A percentile compares a stretch with the other conserved stretches of the same genome.
Evolutionary conservation across 208 protist genomes (phyloP).

Genomic region (Herpetomonas samuelpessoai): DNA sequence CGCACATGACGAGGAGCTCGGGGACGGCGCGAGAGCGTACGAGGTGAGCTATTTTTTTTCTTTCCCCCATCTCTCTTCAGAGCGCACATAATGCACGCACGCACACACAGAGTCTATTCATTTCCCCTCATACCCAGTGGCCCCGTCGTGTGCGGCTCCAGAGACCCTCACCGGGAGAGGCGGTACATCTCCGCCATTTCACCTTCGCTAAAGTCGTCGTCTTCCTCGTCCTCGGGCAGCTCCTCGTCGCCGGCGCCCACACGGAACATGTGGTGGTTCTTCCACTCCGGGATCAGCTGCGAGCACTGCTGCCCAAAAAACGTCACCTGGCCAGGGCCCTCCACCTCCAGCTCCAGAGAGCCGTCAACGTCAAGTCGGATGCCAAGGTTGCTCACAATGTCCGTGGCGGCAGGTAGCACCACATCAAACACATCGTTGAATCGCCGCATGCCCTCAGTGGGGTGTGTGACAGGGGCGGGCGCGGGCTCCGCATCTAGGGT

Average conservation of each 20-base stretch:
- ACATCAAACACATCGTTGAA: conserved; percentile 3
- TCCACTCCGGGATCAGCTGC: conserved; percentile 54
- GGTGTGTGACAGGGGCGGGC: background rate
- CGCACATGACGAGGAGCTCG: too few species aligned
- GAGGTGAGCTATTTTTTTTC: too few species aligned
- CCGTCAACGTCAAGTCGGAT: conserved; percentile 77
- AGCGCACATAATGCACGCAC: background rate
- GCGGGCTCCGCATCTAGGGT: background rate
- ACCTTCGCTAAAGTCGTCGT: conserved; percentile 22
- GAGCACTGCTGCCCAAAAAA: conserved; percentile 74
- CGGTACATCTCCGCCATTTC: conserved; percentile 45
- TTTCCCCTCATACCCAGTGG: too few species aligned
- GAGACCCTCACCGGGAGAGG: conserved; percentile 15
- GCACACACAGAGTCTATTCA: background rate
- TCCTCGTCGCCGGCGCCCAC: conserved; percentile 43
- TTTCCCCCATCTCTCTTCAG: too few species aligned
- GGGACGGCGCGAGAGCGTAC: too few species aligned
- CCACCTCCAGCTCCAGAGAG: conserved; percentile 56
- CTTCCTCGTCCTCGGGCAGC: conserved; percentile 26
- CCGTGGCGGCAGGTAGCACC: conserved; percentile 14
- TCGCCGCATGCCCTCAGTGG: background rate
- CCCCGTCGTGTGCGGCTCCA: too few species aligned
- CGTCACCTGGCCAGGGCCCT: conserved; percentile 64
- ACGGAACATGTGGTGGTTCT: conserved; percentile 43
- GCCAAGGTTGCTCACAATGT: conserved; percentile 48